A percentile compares a stretch with the other conserved stretches of the same genome.
Evolutionary conservation across 148 eudicot species (phyloP).

Genomic region (Heliamphora exappendiculata): DNA sequence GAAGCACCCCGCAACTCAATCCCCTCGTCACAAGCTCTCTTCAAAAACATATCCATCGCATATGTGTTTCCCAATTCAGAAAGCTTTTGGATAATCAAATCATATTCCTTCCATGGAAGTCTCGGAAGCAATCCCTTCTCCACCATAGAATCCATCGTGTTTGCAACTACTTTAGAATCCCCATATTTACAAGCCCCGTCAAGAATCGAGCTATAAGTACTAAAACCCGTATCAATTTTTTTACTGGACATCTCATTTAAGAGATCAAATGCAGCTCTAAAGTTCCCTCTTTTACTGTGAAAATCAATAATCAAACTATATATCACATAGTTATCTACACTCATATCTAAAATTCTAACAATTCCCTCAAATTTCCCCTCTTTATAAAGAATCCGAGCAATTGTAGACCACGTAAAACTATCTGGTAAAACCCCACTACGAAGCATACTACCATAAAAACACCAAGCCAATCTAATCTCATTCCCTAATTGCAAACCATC

Average conservation of each 20-base stretch:
- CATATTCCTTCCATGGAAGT: conserved; percentile 26
- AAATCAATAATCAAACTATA: conserved; percentile 53
- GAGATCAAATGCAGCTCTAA: conserved; percentile 46
- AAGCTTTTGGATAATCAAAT: conserved; percentile 52
- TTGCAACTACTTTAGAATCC: conserved; percentile 32
- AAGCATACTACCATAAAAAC: conserved; percentile 59
- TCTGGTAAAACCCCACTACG: conserved; percentile 41
- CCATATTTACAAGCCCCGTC: conserved; percentile 64
- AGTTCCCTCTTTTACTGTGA: conserved; percentile 51
- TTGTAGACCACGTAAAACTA: conserved; percentile 46
- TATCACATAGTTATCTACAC: conserved; percentile 34
- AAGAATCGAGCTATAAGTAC: conserved; percentile 61
- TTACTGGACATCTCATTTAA: conserved; percentile 40
- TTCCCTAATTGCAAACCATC: conserved; percentile 30
- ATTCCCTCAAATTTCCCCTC: conserved; percentile 54
- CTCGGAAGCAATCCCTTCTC: conserved; percentile 39
- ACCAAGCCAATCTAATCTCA: conserved; percentile 48
- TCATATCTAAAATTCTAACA: conserved; percentile 44
- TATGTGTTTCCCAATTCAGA: conserved; percentile 51
- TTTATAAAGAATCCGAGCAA: conserved; percentile 50
- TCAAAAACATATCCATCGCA: conserved; percentile 57
- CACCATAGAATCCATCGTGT: conserved; percentile 35
- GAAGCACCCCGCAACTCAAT: conserved; percentile 34
- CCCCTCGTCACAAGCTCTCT: conserved; percentile 34
- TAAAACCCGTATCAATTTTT: conserved; percentile 47